Percentiles rank a stretch among this genome's conserved stretches.
Conservation (phyloP, 345 rosid genomes). For the Pugionium dolabratum region DNA sequence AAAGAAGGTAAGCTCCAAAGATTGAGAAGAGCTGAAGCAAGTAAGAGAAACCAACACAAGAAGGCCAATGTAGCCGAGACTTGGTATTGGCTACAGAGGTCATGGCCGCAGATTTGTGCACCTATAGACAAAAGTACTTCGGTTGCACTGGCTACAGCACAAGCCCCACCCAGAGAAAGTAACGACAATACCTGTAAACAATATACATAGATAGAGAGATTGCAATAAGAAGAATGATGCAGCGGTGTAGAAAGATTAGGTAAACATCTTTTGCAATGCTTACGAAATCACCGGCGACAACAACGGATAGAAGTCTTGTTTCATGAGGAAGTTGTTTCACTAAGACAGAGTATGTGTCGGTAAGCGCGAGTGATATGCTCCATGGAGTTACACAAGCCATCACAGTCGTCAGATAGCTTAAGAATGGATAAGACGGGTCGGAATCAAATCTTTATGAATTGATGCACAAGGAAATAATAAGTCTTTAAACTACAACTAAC, state of each 20-base stretch:
- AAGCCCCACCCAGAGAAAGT: conserved; percentile 64
- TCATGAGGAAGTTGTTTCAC: conserved; percentile 50
- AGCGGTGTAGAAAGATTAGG: not conserved
- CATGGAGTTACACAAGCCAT: conserved; percentile 74
- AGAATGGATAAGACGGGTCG: not conserved
- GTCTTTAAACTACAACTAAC: no score
- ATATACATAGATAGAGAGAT: not conserved
- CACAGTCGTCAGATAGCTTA: conserved; percentile 66
- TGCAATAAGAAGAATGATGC: not conserved
- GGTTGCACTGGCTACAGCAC: conserved; percentile 58
- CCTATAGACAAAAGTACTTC: conserved; percentile 40
- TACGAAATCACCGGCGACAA: conserved; percentile 65
- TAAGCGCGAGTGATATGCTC: conserved; percentile 53
- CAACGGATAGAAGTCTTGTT: conserved; percentile 41
- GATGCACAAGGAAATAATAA: not conserved
- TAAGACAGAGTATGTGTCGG: conserved; percentile 59
- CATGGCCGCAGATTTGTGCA: conserved; percentile 37
- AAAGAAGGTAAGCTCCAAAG: conserved; percentile 60
- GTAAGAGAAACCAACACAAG: conserved; percentile 64
- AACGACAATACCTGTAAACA: conserved; percentile 53
- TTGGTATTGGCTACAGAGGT: conserved; percentile 56
- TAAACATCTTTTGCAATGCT: conserved; percentile 5
- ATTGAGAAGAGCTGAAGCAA: conserved; percentile 64
- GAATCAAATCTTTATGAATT: not conserved
- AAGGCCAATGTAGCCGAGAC: conserved; percentile 66